Evolutionary conservation across 2,329 filamentous ascomycete genomes (phyloP), one percentile per base, ranked within the genome.

Genomic region (Phialophora chinensis): DNA sequence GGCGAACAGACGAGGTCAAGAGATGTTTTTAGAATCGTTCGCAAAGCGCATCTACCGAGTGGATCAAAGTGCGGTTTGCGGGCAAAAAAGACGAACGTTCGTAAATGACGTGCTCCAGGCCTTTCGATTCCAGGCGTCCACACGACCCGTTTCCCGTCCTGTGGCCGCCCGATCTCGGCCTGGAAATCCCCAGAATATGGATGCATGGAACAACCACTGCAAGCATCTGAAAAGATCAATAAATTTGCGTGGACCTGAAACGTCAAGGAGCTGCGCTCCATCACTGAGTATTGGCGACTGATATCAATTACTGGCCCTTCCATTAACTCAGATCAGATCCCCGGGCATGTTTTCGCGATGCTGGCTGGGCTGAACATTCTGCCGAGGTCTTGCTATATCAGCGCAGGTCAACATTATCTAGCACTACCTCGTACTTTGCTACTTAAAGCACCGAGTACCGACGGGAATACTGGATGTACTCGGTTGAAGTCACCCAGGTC

Each of bases 31-130:
- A 44, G 49, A 29, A n/a, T 54, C 7, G 47, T 53, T 31, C 33
- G 59, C 59, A 55, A 35, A 55, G 53, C 49, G 14, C 53, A 61
- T 61, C 44, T 61, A 61, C 59, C 59, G 59, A 61, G 56, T 60
- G 55, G 62, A 60, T 55, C 56, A 31, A 35, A 52, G 17, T 61
- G 59, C 59, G 29, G 59, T 61, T 61, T 27, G 47, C 58, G 59
- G 59, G 29, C 47, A 53, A 29, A 60, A 60, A 52, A 50, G 55
- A 44, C 54, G 62, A n/a, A 5, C 4, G 53, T n/a, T 5, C 27
- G 38, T 35, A 47, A 65, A 65, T 65, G 62, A 65, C 62, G 62
- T 65, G 62, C 62, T 63, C 62, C 38, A 29, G 25, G 52, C n/a
- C 25, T 29, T 62, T 47, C 35, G 14, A 27, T 8, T 25, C 49